Evolutionary conservation across 2,329 filamentous ascomycete genomes (phyloP).

Genomic region (Beauveria sp.): DNA sequence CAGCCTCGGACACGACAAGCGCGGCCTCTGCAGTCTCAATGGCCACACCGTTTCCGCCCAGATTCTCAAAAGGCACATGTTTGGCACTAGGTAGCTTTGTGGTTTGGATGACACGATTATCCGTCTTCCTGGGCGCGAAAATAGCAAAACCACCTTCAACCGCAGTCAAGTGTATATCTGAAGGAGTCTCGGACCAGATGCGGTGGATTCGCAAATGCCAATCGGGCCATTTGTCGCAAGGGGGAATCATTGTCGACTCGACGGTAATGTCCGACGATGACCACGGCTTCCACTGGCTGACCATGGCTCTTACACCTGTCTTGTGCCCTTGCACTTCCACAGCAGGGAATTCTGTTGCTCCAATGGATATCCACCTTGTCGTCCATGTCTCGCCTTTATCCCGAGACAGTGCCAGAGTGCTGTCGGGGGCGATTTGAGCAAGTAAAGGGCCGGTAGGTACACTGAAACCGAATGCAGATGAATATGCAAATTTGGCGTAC

Average conservation of each 20-base stretch:
- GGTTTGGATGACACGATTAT: slow-evolving; percentile 3
- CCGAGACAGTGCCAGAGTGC: slow-evolving; percentile 21
- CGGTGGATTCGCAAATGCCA: slow-evolving; percentile 25
- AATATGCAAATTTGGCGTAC: slow-evolving; percentile 41
- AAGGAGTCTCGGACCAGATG: neutral
- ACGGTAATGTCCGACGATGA: slow-evolving; percentile 18
- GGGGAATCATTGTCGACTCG: slow-evolving; percentile 22
- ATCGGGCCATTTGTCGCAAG: slow-evolving; percentile 24
- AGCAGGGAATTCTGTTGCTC: slow-evolving; percentile 8
- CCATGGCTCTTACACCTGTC: neutral
- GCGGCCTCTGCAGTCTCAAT: slow-evolving; percentile 4
- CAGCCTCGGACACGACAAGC: slow-evolving; percentile 11
- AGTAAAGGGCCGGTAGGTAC: slow-evolving; percentile 30
- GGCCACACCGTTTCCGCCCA: neutral
- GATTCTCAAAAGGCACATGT: neutral
- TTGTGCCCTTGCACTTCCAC: neutral
- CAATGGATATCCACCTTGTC: slow-evolving; percentile 21
- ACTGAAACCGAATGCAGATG: slow-evolving; percentile 37
- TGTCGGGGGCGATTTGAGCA: slow-evolving; percentile 28
- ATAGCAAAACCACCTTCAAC: slow-evolving; percentile 20
- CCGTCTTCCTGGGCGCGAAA: neutral
- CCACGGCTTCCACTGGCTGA: slow-evolving; percentile 5
- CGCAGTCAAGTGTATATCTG: slow-evolving; percentile 3
- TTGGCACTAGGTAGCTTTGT: neutral
- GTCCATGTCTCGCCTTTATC: slow-evolving; percentile 25